Base-by-base conservation (phyloP, 768 basidiomycete species). In the Mycena galopus region DNA sequence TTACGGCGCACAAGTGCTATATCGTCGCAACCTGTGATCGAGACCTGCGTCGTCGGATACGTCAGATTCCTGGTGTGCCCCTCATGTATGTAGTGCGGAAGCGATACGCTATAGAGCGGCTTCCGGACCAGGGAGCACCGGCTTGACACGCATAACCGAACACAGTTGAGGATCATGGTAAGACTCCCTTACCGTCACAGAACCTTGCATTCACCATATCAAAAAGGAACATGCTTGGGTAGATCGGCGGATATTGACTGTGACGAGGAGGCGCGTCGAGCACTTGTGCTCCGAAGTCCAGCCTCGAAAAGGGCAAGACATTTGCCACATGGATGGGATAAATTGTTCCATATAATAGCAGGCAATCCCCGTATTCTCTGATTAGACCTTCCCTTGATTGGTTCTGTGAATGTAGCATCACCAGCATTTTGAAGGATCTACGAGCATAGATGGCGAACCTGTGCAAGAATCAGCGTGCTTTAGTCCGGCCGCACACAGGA, bases 21-120 rank as follows among this genome's bases (percentile, higher is more conserved):
- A 92, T 99, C 74, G 97, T 99, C 51, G 98, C 98, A 6, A 98
- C 98, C 27, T 99, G 97, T 79, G 98, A 99, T 88, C 88, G 97
- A 69, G 97, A 98, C 78, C 89, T 99, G 33, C 90, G 98, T 33
- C 86, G 96, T 57, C 89, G 98, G 65, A 93, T 99, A 83, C 90
- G 98, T 50, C 96, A 98, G 82, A 88, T 96, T 44, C 95, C 95
- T 37, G 95, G 96, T 69, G 93, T 98, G 55, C 96, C 97, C 33
- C 86, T 99, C 72, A 98, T 99, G 97, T 98, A 98, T 81, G 98
- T 99, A 75, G 95, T 96, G 74, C 91, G 91, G 80, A 87, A 94
- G 79, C 88, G 93, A 78, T 99, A 98, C 79, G 96, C 97, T 35
- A 96, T 99, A 69, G 98, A 99, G 82, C 87, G 97, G 61, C 83